These are phyloP conservation scores for Scytalidium lignicola DNA, from an alignment of 2,329 filamentous ascomycete species.

Conservation along the genomic window DNA sequence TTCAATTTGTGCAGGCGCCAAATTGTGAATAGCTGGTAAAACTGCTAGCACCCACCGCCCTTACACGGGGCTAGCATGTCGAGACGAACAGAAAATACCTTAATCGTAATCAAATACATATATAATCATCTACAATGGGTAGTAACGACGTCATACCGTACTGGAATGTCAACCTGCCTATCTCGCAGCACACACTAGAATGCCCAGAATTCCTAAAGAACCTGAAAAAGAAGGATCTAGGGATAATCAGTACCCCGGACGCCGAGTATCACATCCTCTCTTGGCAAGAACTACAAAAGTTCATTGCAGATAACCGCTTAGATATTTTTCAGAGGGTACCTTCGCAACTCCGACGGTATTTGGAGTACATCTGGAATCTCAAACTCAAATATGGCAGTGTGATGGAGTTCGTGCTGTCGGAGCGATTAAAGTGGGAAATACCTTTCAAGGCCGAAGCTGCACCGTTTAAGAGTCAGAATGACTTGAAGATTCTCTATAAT, in stretches of 20 bases:
- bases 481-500: constrained; percentile 75
- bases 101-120: too few relatives aligned
- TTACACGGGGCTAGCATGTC: too few relatives aligned
- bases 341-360: constrained; percentile 72
- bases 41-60: too few relatives aligned
- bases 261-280: constrained; percentile 53
- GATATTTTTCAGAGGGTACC: constrained; percentile 73
- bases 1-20: too few relatives aligned
- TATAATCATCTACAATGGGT: constrained; percentile 15
- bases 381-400: constrained; percentile 68
- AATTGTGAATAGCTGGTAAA: too few relatives aligned
- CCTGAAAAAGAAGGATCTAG: constrained; percentile 61
- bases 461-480: constrained; percentile 29
- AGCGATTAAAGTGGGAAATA: constrained; percentile 63
- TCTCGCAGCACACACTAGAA: constrained; percentile 51
- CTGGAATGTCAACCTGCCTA: constrained; percentile 79
- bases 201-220: constrained; percentile 69
- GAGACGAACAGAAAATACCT: too few relatives aligned
- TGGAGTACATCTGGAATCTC: constrained; percentile 61
- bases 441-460: constrained; percentile 38
- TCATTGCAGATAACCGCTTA: constrained; percentile 63
- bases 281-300: constrained; percentile 63
- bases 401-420: constrained; percentile 66
- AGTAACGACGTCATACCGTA: constrained; percentile 44
- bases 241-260: constrained; percentile 68